These are phyloP conservation scores for Flagelloscypha sp. DNA, from an alignment of 768 basidiomycete species.

Conservation along the genomic window DNA sequence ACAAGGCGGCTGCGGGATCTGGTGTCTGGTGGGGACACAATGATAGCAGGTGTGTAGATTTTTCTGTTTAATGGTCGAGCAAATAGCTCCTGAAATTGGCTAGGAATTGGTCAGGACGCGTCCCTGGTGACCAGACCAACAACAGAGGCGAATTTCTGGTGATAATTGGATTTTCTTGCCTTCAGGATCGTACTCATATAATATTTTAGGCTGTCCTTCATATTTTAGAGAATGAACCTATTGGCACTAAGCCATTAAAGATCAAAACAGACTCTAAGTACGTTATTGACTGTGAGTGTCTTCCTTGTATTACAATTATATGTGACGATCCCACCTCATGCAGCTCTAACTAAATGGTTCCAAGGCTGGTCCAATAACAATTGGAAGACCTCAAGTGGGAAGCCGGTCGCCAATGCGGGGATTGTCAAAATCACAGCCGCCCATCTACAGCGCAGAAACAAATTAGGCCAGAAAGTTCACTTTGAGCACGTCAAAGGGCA, in stretches of 20 bases:
- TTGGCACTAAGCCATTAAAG: slow-evolving; percentile 43
- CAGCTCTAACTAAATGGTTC: slow-evolving; percentile 66
- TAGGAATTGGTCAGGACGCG: slow-evolving; percentile 78
- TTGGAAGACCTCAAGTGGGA: slow-evolving; percentile 39
- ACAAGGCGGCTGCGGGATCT: slow-evolving; percentile 62
- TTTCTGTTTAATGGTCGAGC: slow-evolving; percentile 1
- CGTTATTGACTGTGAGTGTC: slow-evolving; percentile 59
- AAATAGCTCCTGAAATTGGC: background rate
- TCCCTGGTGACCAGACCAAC: slow-evolving; percentile 79
- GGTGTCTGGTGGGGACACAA: slow-evolving; percentile 83
- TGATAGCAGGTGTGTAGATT: slow-evolving; percentile 53
- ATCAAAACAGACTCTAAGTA: slow-evolving; percentile 87
- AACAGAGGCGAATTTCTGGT: slow-evolving; percentile 87
- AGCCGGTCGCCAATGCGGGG: slow-evolving; percentile 61
- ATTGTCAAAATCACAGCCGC: slow-evolving; percentile 66
- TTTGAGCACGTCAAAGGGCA: slow-evolving; percentile 78
- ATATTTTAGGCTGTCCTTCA: slow-evolving; percentile 69
- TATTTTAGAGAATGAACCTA: slow-evolving; percentile 66
- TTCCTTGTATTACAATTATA: slow-evolving; percentile 3
- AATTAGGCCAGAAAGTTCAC: slow-evolving; percentile 43
- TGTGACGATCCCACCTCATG: too few relatives aligned
- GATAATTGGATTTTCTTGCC: slow-evolving; percentile 15
- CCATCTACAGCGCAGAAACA: slow-evolving; percentile 46
- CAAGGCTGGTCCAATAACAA: slow-evolving; percentile 52
- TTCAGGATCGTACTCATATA: slow-evolving; percentile 1